These are phyloP conservation scores for Penstemon davidsonii DNA, from an alignment of 257 asterid genomes.

Conservation along the genomic window DNA sequence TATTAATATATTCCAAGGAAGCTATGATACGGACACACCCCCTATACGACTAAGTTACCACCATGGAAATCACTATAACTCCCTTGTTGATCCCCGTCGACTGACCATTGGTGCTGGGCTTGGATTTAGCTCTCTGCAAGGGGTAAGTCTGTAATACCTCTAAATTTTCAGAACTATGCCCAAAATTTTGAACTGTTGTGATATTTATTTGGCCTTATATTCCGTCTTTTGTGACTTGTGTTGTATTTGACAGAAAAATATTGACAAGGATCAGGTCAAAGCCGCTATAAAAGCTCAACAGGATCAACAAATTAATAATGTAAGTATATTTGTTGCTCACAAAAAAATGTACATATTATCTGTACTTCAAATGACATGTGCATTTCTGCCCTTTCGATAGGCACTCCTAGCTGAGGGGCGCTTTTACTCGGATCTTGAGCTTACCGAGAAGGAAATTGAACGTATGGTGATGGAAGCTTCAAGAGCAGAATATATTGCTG, in stretches of 20 bases:
- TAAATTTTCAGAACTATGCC: not conserved
- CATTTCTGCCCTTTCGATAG: slow-evolving; percentile 37
- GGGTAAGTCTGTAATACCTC: slow-evolving; percentile 51
- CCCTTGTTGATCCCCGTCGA: slow-evolving; percentile 93
- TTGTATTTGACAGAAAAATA: slow-evolving; percentile 49
- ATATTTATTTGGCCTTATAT: slow-evolving; percentile 3
- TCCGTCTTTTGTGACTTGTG: not conserved
- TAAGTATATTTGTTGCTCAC: slow-evolving; percentile 28
- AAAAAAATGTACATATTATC: not conserved
- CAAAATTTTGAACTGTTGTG: not conserved
- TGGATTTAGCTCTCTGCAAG: slow-evolving; percentile 86
- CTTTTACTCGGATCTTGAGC: slow-evolving; percentile 93
- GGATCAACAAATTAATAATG: slow-evolving; percentile 96
- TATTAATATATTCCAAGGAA: slow-evolving; percentile 90
- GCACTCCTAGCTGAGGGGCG: slow-evolving; percentile 99
- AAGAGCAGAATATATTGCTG: slow-evolving; percentile 82
- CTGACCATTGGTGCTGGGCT: slow-evolving; percentile 86
- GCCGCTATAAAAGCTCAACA: slow-evolving; percentile 98
- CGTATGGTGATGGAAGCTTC: slow-evolving; percentile 98
- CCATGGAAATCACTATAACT: slow-evolving; percentile 95
- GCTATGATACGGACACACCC: slow-evolving; percentile 82
- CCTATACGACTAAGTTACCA: slow-evolving; percentile 93
- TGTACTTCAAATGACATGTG: slow-evolving; percentile 14
- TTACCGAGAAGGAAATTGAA: slow-evolving; percentile 95
- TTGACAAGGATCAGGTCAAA: slow-evolving; percentile 88